These are phyloP conservation scores for Yamadazyma dushanensis DNA, from an alignment of 1,139 yeast species.

Conservation along the genomic window DNA sequence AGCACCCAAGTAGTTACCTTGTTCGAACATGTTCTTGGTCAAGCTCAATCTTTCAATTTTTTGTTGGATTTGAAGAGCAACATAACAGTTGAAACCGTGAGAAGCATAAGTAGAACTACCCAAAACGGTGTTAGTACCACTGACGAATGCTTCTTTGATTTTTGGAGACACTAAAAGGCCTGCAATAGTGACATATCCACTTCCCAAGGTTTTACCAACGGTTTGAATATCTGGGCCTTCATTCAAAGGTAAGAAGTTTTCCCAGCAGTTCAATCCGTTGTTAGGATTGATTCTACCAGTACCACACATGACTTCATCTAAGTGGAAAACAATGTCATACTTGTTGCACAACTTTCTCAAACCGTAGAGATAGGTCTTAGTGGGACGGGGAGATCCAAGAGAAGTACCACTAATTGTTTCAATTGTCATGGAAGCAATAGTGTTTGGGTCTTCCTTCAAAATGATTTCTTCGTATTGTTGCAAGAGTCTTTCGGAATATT, in stretches of 20 bases:
- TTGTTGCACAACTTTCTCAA: conserved; percentile 54
- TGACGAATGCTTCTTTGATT: conserved; percentile 42
- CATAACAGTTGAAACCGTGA: conserved; percentile 61
- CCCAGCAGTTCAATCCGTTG: conserved; percentile 49
- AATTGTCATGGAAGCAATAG: conserved; percentile 52
- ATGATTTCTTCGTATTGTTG: conserved; percentile 50
- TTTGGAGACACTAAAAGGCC: conserved; percentile 57
- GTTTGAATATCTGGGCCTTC: conserved; percentile 61
- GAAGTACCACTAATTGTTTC: conserved; percentile 64
- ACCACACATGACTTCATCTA: conserved; percentile 71
- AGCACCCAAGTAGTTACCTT: conserved; percentile 51
- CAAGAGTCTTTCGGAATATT: conserved; percentile 47
- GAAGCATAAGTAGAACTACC: conserved; percentile 65
- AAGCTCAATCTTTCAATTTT: conserved; percentile 45
- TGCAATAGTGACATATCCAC: conserved; percentile 63
- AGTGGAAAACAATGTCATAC: conserved; percentile 55
- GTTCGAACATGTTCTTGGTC: conserved; percentile 48
- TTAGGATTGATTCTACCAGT: conserved; percentile 48
- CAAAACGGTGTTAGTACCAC: conserved; percentile 42
- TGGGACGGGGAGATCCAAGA: conserved; percentile 56
- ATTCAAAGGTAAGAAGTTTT: conserved; percentile 38
- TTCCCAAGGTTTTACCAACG: conserved; percentile 64
- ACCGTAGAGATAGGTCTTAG: conserved; percentile 58
- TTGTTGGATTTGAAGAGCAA: conserved; percentile 59
- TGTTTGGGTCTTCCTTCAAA: conserved; percentile 49